phyloP scores from a whole-genome alignment of 192 early-diverging fungal species.

The Coemansia sp. region DNA sequence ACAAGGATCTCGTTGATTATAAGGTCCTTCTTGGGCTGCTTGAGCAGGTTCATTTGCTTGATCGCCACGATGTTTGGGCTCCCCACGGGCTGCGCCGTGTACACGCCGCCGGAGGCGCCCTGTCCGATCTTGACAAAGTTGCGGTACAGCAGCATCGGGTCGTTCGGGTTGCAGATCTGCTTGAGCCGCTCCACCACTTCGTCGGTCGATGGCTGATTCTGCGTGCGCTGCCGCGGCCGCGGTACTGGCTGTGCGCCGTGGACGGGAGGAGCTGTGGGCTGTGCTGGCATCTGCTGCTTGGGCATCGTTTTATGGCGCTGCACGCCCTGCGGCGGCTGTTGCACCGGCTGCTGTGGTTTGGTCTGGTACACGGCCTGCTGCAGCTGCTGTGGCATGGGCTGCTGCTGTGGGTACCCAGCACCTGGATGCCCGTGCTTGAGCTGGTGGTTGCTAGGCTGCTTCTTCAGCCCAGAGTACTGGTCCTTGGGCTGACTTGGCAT shows the following conservation, averaged over 20 bases:
- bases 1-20: slow-evolving; percentile 90
- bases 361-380: slow-evolving; percentile 16
- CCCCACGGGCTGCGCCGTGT: slow-evolving; percentile 75
- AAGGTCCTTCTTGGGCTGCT: slow-evolving; percentile 86
- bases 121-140: slow-evolving; percentile 97
- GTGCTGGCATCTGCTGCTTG: slow-evolving; percentile 54
- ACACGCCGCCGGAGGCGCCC: slow-evolving; percentile 97
- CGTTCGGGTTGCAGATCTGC: slow-evolving; percentile 82
- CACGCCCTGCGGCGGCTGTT: slow-evolving; percentile 3
- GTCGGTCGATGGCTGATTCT: slow-evolving; percentile 70
- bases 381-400: slow-evolving; percentile 16
- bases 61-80: slow-evolving; percentile 81
- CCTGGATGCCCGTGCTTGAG: slow-evolving; percentile 32
- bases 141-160: slow-evolving; percentile 86
- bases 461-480: slow-evolving; percentile 28
- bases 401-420: slow-evolving; percentile 33
- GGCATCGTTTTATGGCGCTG: slow-evolving; percentile 47
- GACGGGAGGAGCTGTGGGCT: slow-evolving; percentile 54
- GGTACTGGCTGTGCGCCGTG: slow-evolving; percentile 46
- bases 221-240: slow-evolving; percentile 77
- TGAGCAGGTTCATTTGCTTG: slow-evolving; percentile 88
- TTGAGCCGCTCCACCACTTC: slow-evolving; percentile 94
- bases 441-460: slow-evolving; percentile 52
- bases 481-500: slow-evolving; percentile 26
- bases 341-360: slow-evolving; percentile 21